Conservation (phyloP, 2,329 filamentous ascomycete genomes). For the Xenosphaeropsis pyriputrescens region DNA sequence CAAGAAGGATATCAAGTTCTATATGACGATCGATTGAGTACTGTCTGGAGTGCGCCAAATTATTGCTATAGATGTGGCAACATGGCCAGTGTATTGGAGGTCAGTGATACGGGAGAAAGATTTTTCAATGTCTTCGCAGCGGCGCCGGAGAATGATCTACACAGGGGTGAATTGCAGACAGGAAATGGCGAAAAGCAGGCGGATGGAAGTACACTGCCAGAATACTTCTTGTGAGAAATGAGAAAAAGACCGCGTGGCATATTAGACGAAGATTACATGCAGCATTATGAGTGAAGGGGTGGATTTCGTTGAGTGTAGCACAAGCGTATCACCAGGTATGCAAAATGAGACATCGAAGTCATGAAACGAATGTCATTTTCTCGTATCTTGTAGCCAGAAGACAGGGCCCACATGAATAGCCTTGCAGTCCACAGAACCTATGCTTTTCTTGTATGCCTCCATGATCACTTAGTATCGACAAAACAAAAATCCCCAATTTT, state of each 20-base stretch:
- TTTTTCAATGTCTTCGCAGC: conserved; percentile 98
- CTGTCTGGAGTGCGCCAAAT: conserved; percentile 93
- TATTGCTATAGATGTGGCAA: conserved; percentile 83
- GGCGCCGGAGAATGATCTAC: conserved; percentile 85
- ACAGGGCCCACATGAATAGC: too few relatives aligned
- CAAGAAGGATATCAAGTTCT: conserved; percentile 96
- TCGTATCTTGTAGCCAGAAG: too few relatives aligned
- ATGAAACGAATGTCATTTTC: too few relatives aligned
- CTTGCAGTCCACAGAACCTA: too few relatives aligned
- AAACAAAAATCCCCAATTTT: too few relatives aligned
- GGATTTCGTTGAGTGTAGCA: too few relatives aligned
- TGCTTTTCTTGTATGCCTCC: too few relatives aligned
- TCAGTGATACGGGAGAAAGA: conserved; percentile 80
- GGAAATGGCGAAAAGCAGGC: conserved; percentile 55
- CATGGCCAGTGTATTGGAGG: conserved; percentile 91
- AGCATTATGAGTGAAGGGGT: not conserved
- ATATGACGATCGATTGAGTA: conserved; percentile 87
- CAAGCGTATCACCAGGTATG: too few relatives aligned
- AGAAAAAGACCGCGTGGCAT: not conserved
- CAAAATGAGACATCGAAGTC: too few relatives aligned
- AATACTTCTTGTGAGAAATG: conserved; percentile 49
- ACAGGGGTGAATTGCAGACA: conserved; percentile 80
- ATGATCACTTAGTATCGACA: too few relatives aligned
- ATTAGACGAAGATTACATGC: not conserved
- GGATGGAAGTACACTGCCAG: conserved; percentile 47